phyloP scores from a whole-genome alignment of 768 basidiomycete species.

The Sutorius australiensis region DNA sequence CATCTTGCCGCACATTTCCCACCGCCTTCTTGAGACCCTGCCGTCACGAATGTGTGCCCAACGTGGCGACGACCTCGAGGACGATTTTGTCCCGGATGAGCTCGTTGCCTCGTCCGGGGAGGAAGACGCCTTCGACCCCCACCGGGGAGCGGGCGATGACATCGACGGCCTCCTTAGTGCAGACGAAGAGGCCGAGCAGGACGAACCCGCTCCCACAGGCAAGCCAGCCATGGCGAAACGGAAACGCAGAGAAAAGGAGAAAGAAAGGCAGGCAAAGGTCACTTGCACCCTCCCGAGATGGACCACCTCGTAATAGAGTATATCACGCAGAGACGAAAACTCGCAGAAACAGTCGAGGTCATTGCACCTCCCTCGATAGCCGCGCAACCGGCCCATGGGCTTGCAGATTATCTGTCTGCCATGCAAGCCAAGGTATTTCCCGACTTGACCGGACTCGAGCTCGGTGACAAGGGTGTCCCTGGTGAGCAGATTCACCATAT shows the following conservation, averaged over 20 bases:
- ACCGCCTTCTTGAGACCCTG: neutral
- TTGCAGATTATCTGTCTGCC: slow-evolving; percentile 61
- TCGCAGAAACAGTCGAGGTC: slow-evolving; percentile 43
- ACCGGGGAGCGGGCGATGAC: slow-evolving; percentile 33
- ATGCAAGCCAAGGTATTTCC: slow-evolving; percentile 70
- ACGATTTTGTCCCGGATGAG: slow-evolving; percentile 74
- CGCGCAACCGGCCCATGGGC: slow-evolving; percentile 49
- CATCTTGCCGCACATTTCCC: neutral
- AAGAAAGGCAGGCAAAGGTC: slow-evolving; percentile 70
- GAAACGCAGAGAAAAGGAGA: slow-evolving; percentile 70
- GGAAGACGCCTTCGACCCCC: slow-evolving; percentile 37
- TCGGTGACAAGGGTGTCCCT: slow-evolving; percentile 74
- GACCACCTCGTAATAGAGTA: slow-evolving; percentile 9
- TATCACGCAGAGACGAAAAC: slow-evolving; percentile 55
- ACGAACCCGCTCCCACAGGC: slow-evolving; percentile 22
- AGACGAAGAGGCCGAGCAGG: slow-evolving; percentile 41
- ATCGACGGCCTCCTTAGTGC: slow-evolving; percentile 41
- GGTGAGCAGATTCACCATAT: slow-evolving; percentile 44
- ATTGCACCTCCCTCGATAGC: slow-evolving; percentile 46
- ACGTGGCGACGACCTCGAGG: slow-evolving; percentile 78
- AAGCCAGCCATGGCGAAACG: slow-evolving; percentile 48
- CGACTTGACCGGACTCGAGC: slow-evolving; percentile 70
- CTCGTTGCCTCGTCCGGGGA: slow-evolving; percentile 61
- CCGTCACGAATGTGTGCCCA: slow-evolving; percentile 27
- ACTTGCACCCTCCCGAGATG: slow-evolving; percentile 13